Conservation (phyloP, 768 basidiomycete genomes). For the Trametes meyenii region DNA sequence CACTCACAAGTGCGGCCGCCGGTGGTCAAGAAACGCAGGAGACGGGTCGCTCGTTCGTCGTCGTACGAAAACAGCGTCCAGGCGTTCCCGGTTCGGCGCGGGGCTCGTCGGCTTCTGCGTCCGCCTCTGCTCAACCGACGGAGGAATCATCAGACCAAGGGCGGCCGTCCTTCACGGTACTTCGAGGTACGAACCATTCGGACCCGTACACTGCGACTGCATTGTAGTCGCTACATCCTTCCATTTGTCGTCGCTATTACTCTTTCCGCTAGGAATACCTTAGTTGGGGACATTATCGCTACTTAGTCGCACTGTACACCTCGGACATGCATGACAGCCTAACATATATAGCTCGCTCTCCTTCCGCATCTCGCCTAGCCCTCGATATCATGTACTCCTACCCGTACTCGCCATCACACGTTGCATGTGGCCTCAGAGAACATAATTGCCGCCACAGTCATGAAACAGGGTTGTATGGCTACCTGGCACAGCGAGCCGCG, state of each 20-base stretch:
- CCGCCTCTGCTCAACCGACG: constrained; percentile 1
- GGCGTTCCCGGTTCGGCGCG: constrained; percentile 18
- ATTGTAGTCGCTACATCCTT: constrained; percentile 7
- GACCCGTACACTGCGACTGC: constrained; percentile 17
- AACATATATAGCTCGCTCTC: constrained; percentile 20
- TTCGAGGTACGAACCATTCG: constrained; percentile 34
- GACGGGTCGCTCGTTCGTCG: constrained; percentile 39
- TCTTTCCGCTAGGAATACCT: background rate
- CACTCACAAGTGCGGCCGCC: constrained; percentile 12
- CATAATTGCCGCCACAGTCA: too few species aligned
- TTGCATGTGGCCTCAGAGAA: background rate
- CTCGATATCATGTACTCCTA: constrained; percentile 17
- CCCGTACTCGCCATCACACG: constrained; percentile 5
- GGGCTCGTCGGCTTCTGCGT: constrained; percentile 6
- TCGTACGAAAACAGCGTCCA: constrained; percentile 33
- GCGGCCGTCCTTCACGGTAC: constrained; percentile 32
- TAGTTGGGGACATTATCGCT: constrained; percentile 17
- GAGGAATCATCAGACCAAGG: constrained; percentile 18
- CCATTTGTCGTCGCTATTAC: background rate
- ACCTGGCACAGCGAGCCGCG: too few species aligned
- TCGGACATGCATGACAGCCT: constrained; percentile 16
- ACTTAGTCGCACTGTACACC: constrained; percentile 18
- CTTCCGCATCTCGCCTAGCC: background rate
- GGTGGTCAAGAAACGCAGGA: constrained; percentile 12
- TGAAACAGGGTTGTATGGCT: too few species aligned